phyloP scores from a whole-genome alignment of 345 rosid genomes.

The Sonneratia caseolaris region DNA sequence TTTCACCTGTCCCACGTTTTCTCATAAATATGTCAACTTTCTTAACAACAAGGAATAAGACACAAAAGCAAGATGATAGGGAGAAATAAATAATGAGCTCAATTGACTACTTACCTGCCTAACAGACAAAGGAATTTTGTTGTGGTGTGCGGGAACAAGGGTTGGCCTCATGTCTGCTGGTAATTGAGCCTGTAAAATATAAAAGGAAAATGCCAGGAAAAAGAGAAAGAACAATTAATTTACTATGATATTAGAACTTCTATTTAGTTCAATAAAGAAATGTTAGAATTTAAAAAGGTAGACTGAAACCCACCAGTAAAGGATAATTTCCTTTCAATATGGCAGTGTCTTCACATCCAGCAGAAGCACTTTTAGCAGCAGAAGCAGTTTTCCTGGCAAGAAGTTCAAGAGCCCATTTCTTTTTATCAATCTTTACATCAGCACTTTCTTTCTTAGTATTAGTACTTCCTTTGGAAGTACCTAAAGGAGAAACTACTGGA shows the following conservation, averaged over 20 bases:
- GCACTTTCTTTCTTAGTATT: constrained; percentile 32
- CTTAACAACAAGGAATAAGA: not conserved
- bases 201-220: not conserved
- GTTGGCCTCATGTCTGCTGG: constrained; percentile 80
- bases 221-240: not conserved
- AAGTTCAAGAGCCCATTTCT: constrained; percentile 88
- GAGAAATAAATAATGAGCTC: not conserved
- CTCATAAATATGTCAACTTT: not conserved
- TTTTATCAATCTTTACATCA: constrained; percentile 68
- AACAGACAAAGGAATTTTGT: constrained; percentile 70
- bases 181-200: constrained; percentile 62
- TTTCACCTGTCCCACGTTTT: not conserved
- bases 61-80: not conserved
- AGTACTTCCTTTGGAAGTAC: constrained; percentile 23
- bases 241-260: not conserved
- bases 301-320: constrained; percentile 46
- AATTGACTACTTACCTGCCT: constrained; percentile 56
- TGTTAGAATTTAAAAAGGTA: not conserved
- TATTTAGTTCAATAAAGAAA: not conserved
- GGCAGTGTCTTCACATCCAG: constrained; percentile 46
- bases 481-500: constrained; percentile 13
- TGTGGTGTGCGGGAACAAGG: constrained; percentile 59
- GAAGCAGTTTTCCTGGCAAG: constrained; percentile 85
- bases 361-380: constrained; percentile 34
- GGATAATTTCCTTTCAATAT: constrained; percentile 73